Percentiles rank a stretch among this genome's conserved stretches.
Conservation (phyloP, 805 yeast species). For the Lachancea fermentati region DNA sequence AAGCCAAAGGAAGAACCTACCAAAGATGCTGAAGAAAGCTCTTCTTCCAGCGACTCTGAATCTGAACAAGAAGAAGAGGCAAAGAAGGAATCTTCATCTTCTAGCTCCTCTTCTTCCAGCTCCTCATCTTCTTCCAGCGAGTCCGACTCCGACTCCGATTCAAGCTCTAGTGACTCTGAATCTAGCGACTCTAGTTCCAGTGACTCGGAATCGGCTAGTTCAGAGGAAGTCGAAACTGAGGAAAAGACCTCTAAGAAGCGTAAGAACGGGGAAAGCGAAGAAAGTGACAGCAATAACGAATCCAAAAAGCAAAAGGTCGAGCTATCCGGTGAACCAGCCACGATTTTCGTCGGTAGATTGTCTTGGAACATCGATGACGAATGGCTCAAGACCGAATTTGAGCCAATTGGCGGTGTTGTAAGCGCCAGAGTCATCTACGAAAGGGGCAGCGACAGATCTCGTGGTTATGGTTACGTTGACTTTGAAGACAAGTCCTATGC, state of each 20-base stretch:
- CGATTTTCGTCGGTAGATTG: conserved; percentile 93
- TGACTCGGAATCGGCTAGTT: conserved; percentile 25
- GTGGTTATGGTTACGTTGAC: conserved; percentile 98
- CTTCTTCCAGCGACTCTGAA: conserved; percentile 14
- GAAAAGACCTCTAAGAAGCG: conserved; percentile 30
- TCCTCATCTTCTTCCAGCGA: conserved; percentile 27
- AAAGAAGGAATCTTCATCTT: conserved; percentile 15
- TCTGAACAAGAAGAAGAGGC: conserved; percentile 9
- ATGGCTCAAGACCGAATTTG: conserved; percentile 86
- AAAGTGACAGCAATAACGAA: conserved; percentile 34
- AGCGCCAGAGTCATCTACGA: conserved; percentile 92
- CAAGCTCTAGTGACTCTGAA: conserved; percentile 11
- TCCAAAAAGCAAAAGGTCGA: conserved; percentile 49
- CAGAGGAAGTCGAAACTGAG: conserved; percentile 27
- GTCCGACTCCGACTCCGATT: conserved; percentile 14
- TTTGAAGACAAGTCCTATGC: conserved; percentile 73
- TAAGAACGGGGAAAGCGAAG: conserved; percentile 35
- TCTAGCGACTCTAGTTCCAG: conserved; percentile 22
- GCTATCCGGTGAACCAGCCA: conserved; percentile 59
- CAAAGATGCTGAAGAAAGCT: conserved; percentile 33
- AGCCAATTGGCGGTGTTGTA: conserved; percentile 71
- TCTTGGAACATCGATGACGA: conserved; percentile 97
- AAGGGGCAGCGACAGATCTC: conserved; percentile 85
- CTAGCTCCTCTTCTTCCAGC: conserved; percentile 23
- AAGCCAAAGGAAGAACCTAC: conserved; percentile 36